phyloP scores from a whole-genome alignment of 305 asterid species.

The Plantago coronopus region DNA sequence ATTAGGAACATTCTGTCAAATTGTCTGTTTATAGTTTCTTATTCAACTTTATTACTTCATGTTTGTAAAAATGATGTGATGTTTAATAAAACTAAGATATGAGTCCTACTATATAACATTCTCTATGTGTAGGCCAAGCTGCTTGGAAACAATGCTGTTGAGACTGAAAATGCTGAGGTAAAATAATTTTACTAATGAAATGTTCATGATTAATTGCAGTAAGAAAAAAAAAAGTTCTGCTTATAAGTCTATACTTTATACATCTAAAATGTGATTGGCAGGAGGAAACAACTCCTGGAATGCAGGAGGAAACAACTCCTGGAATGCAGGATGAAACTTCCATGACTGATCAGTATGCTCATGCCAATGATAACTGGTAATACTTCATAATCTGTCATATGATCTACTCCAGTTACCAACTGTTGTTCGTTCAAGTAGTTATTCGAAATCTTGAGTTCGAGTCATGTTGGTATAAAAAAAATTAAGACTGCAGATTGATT shows the following conservation, averaged over 20 bases:
- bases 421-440: too few relatives aligned
- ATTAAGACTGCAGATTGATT: too few relatives aligned
- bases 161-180: constrained; percentile 33
- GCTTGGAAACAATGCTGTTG: constrained; percentile 28
- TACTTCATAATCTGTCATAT: not conserved
- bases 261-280: not conserved
- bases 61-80: not conserved
- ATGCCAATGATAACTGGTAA: not conserved
- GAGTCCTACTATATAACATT: not conserved
- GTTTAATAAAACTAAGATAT: not conserved
- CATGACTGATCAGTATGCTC: not conserved
- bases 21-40: too few relatives aligned
- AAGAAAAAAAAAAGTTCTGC: not conserved
- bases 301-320: not conserved
- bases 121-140: constrained; percentile 32
- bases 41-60: not conserved
- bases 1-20: too few relatives aligned
- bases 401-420: too few relatives aligned
- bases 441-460: not conserved
- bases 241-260: not conserved
- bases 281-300: not conserved
- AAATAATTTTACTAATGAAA: not conserved
- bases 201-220: not conserved
- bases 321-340: not conserved
- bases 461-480: not conserved